These are phyloP conservation scores for Cercospora sojina DNA, from an alignment of 2,329 filamentous ascomycete species.

Conservation along the genomic window DNA sequence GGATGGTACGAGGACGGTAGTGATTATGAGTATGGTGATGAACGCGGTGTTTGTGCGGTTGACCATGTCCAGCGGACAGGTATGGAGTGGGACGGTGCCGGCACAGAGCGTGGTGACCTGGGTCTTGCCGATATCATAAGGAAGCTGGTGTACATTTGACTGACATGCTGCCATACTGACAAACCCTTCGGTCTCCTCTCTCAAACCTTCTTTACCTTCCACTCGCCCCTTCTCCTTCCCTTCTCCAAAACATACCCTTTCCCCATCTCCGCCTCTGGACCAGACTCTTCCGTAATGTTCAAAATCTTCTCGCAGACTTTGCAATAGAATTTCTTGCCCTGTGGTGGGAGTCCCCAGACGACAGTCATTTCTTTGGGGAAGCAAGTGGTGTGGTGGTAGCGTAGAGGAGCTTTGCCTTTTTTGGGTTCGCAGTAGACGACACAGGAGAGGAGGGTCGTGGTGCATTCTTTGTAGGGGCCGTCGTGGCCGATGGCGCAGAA, in stretches of 20 bases:
- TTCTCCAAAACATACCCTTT: constrained; percentile 6
- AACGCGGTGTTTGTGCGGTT: constrained; percentile 19
- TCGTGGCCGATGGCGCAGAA: constrained; percentile 12
- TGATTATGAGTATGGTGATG: constrained; percentile 18
- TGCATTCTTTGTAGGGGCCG: constrained; percentile 7
- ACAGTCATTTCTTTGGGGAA: constrained; percentile 5
- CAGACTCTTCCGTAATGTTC: background rate
- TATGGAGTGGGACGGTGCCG: constrained; percentile 23
- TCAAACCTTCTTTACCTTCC: constrained; percentile 6
- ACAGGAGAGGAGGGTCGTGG: background rate
- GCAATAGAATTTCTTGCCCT: constrained; percentile 5
- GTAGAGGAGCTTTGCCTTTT: background rate
- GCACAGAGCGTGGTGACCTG: constrained; percentile 21
- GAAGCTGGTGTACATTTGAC: background rate
- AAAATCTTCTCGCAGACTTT: constrained; percentile 3
- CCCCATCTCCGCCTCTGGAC: background rate
- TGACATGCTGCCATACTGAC: background rate
- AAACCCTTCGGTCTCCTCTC: background rate
- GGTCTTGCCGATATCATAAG: constrained; percentile 16
- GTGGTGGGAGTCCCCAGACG: constrained; percentile 4
- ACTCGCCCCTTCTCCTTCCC: background rate
- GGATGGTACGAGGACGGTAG: constrained; percentile 23
- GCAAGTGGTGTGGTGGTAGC: constrained; percentile 6
- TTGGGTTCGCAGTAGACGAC: constrained; percentile 1
- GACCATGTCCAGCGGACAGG: constrained; percentile 20